Conservation (phyloP, 1,284 basidiomycete species). For the Phellopilus nigrolimitatus region DNA sequence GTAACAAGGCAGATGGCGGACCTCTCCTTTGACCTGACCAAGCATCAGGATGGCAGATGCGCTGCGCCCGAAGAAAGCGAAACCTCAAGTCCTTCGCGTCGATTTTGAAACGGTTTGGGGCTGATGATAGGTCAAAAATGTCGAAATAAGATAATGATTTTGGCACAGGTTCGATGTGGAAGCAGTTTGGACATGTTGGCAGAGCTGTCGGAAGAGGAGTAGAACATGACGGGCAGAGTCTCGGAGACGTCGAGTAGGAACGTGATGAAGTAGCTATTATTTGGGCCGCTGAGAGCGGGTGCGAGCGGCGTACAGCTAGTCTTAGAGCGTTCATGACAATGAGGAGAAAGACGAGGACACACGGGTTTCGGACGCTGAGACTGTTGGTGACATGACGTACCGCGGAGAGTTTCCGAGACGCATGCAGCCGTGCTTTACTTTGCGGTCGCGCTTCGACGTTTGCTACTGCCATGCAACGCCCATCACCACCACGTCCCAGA, state of each 20-base stretch:
- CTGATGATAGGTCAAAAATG: constrained; percentile 53
- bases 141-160: constrained; percentile 50
- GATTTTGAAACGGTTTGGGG: constrained; percentile 62
- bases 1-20: constrained; percentile 34
- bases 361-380: neutral
- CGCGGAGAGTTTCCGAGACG: no score
- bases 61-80: constrained; percentile 63
- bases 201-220: constrained; percentile 52
- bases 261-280: constrained; percentile 1
- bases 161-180: constrained; percentile 54
- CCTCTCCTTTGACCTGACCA: constrained; percentile 63
- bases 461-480: neutral
- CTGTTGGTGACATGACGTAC: no score
- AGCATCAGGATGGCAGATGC: constrained; percentile 76
- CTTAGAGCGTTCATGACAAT: constrained; percentile 10
- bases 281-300: neutral
- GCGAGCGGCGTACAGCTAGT: constrained; percentile 2
- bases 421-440: no score
- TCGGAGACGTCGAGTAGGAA: constrained; percentile 8
- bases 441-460: neutral
- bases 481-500: neutral
- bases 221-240: constrained; percentile 57
- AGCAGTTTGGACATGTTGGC: constrained; percentile 66
- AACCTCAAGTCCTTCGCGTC: constrained; percentile 50
- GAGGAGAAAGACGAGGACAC: neutral